Evolutionary conservation across 2,329 filamentous ascomycete genomes (phyloP).

Genomic region (Paraconiothyrium sp.): DNA sequence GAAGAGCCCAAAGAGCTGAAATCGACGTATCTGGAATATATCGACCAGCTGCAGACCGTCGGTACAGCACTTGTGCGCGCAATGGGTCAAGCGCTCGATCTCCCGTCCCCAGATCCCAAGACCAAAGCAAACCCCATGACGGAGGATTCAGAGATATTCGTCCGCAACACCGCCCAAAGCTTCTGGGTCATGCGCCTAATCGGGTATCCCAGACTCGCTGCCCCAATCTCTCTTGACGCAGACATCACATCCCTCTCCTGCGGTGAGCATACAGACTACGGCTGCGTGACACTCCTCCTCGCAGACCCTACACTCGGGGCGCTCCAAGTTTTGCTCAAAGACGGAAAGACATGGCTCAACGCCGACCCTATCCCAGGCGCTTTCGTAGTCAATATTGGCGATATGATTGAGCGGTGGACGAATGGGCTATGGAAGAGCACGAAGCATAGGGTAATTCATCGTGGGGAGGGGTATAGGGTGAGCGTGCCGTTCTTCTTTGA

Average conservation of each 20-base stretch:
- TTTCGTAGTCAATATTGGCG: constrained; percentile 61
- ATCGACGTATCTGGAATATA: constrained; percentile 44
- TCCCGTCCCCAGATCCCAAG: constrained; percentile 17
- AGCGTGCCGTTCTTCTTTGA: constrained; percentile 62
- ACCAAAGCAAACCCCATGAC: neutral
- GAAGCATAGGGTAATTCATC: constrained; percentile 57
- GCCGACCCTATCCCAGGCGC: constrained; percentile 56
- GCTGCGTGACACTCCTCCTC: constrained; percentile 58
- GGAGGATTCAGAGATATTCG: constrained; percentile 45
- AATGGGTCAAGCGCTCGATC: constrained; percentile 50
- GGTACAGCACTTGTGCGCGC: constrained; percentile 48
- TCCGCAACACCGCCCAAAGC: constrained; percentile 40
- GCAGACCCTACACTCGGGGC: constrained; percentile 55
- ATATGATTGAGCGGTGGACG: constrained; percentile 60
- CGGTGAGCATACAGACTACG: constrained; percentile 58
- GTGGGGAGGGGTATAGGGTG: constrained; percentile 50
- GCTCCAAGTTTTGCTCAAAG: constrained; percentile 55
- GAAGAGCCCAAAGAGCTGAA: constrained; percentile 39
- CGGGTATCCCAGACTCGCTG: constrained; percentile 48
- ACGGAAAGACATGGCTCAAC: constrained; percentile 54
- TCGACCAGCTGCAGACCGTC: constrained; percentile 38
- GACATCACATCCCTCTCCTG: constrained; percentile 48
- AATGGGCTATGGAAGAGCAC: constrained; percentile 56
- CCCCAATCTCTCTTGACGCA: constrained; percentile 16
- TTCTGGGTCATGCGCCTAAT: constrained; percentile 56